A percentile compares a stretch with the other conserved stretches of the same genome.
Evolutionary conservation across 192 early-diverging fungal species (phyloP).

Genomic region (Backusella sp.): DNA sequence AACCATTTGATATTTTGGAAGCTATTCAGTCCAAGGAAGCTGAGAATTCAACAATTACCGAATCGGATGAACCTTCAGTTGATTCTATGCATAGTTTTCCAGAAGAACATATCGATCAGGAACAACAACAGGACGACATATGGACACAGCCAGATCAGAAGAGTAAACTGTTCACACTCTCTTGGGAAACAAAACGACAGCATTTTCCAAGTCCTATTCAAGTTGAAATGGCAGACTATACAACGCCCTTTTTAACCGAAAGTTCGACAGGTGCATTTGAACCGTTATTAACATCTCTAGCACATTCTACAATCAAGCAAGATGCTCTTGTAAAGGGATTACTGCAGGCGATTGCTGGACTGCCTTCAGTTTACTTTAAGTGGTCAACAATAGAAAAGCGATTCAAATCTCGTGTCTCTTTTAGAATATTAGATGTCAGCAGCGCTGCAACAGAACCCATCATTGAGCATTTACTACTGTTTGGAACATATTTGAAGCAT

Average conservation of each 20-base stretch:
- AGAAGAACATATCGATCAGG: background rate
- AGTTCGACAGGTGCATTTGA: background rate
- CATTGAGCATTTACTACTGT: background rate
- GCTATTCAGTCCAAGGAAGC: background rate
- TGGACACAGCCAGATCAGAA: background rate
- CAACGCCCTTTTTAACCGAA: conserved; percentile 18
- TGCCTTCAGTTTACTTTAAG: conserved; percentile 14
- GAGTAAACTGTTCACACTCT: background rate
- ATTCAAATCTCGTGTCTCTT: conserved; percentile 8
- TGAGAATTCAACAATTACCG: background rate
- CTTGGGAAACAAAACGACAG: background rate
- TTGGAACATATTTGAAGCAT: conserved; percentile 35
- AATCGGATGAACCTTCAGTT: background rate
- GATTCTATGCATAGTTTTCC: background rate
- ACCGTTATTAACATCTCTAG: background rate
- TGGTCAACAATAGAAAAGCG: background rate
- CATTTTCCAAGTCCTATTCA: background rate
- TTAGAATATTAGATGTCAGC: conserved; percentile 18
- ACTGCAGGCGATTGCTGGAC: conserved; percentile 12
- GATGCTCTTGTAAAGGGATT: conserved; percentile 8
- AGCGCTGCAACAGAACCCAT: background rate
- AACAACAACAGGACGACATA: background rate
- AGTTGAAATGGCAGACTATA: background rate
- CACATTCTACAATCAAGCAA: background rate
- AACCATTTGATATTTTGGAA: conserved; percentile 11